Evolutionary conservation across 805 yeast genomes (phyloP), one percentile per base, ranked within the genome.

Genomic region (Komagataella pastoris): DNA sequence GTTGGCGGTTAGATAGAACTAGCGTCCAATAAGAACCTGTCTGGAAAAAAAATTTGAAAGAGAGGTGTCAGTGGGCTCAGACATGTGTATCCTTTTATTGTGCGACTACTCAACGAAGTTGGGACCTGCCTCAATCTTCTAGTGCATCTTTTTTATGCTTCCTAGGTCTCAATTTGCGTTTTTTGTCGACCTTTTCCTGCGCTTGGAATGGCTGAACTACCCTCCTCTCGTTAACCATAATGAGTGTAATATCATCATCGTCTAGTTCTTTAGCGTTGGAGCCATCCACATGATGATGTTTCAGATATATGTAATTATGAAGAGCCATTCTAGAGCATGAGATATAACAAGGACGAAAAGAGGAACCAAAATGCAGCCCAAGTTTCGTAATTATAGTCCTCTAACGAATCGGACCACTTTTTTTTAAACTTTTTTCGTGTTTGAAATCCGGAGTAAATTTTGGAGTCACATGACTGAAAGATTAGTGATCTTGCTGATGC

Each of bases 1-100:
- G 40, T 59, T 65, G 74, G 68, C 70, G 77, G 77, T 70, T 55
- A 73, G 73, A 73, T 48, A 24, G 64, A 71, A 14, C 45, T 17
- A 43, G 52, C 65, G 70, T 59, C 46, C 49, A 64, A 61, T 71
- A 73, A 72, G 76, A 73, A 71, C 77, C 65, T 71, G 74, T 72
- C 75, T 72, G 77, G 76, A 72, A 19, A 24, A 44, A 47, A 23
- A 17, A 59, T 56, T 55, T 72, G 77, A 73, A 68, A 72, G 76
- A 71, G 74, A 71, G 75, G 77, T 73, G 77, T 73, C 77, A 73
- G 77, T 56, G 59, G 75, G 61, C 66, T 59, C 75, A 64, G 47
- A 73, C 62, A 73, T 67, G 54, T 24, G 7, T 17, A 14, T 46
- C n/a, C 10, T 17, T 17, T 46, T 46, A 10, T 12, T 30, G 3